Evolutionary conservation across 1,284 basidiomycete species (phyloP).

Genomic region (Puccinia horiana): DNA sequence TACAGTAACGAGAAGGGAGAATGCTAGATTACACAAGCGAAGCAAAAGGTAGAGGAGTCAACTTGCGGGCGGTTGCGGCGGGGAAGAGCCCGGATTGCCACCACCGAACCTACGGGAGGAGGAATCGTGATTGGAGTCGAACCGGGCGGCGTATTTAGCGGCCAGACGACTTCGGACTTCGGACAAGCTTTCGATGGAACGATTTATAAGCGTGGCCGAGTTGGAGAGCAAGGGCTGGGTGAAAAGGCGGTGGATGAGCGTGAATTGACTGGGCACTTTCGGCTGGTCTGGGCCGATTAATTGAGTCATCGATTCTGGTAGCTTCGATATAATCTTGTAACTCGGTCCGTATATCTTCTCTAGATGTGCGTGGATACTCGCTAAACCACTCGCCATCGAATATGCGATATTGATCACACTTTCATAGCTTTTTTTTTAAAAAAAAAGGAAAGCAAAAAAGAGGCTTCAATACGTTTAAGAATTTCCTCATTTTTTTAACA

Average conservation of each 20-base stretch:
- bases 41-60: neutral
- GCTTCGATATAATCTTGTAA: constrained; percentile 24
- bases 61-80: neutral
- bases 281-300: neutral
- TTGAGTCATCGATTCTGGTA: constrained; percentile 12
- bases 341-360: constrained; percentile 30
- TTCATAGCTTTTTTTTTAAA: constrained; percentile 22
- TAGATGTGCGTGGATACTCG: constrained; percentile 19
- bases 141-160: constrained; percentile 9
- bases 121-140: neutral
- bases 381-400: constrained; percentile 22
- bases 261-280: constrained; percentile 21
- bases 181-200: constrained; percentile 14
- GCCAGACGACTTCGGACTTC: constrained; percentile 19
- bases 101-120: neutral
- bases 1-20: too few relatives aligned
- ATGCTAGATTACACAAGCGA: too few relatives aligned
- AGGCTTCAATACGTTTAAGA: neutral
- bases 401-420: constrained; percentile 36
- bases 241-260: neutral
- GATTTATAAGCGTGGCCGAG: neutral
- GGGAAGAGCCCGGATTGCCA: neutral
- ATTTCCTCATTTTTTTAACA: neutral
- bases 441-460: neutral
- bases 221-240: neutral